phyloP scores from a whole-genome alignment of 2,329 filamentous ascomycete species.

The Alternaria triticimaculans region DNA sequence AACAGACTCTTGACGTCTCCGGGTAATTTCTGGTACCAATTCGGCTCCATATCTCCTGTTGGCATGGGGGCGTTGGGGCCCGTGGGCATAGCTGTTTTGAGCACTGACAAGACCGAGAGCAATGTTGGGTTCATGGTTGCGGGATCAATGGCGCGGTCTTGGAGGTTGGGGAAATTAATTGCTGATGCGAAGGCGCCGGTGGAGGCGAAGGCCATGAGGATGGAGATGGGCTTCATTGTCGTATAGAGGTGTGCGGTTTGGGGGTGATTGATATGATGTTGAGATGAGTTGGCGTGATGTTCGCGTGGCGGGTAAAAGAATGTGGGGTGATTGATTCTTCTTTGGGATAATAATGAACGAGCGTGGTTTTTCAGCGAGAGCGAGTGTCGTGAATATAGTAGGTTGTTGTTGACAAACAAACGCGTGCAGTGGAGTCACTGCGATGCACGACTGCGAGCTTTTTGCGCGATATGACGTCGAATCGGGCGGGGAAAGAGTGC shows the following conservation, averaged over 20 bases:
- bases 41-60: constrained; percentile 10
- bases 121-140: constrained; percentile 20
- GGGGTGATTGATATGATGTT: background rate
- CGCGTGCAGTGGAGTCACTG: background rate
- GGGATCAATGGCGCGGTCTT: constrained; percentile 17
- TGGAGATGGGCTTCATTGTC: constrained; percentile 10
- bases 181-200: background rate
- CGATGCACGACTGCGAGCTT: background rate
- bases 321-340: background rate
- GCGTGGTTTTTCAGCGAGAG: background rate
- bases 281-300: background rate
- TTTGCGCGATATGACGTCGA: background rate
- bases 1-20: constrained; percentile 19
- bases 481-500: background rate
- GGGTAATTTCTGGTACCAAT: constrained; percentile 24
- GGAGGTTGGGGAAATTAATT: background rate
- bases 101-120: constrained; percentile 22
- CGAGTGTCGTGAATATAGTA: background rate
- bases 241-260: background rate
- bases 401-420: constrained; percentile 19
- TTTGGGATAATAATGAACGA: background rate
- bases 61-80: constrained; percentile 6
- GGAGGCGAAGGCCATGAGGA: constrained; percentile 5
- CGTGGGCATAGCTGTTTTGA: constrained; percentile 21
- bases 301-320: background rate